Conservation (phyloP, 2,329 filamentous ascomycete genomes). For the Fusarium papillatum region DNA sequence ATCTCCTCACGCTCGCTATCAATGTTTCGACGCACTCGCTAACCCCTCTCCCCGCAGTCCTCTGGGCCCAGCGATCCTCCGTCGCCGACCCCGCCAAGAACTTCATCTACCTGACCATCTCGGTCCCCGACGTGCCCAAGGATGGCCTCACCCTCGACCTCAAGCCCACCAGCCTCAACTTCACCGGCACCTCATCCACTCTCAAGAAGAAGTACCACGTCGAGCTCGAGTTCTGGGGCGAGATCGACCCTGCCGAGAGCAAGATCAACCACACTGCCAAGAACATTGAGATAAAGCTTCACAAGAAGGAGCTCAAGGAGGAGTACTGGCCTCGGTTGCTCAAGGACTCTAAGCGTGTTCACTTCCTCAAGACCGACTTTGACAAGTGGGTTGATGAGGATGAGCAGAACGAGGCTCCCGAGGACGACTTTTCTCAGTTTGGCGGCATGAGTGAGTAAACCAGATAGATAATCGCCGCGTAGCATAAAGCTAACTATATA, state of each 20-base stretch:
- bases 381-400: conserved; percentile 99
- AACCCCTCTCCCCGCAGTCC: conserved; percentile 69
- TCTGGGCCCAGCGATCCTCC: conserved; percentile 98
- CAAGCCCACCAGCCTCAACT: conserved; percentile 81
- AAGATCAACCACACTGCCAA: conserved; percentile 91
- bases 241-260: conserved; percentile 88
- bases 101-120: conserved; percentile 94
- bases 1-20: conserved; percentile 1
- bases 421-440: conserved; percentile 82
- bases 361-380: conserved; percentile 99
- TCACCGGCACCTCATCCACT: conserved; percentile 85
- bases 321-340: conserved; percentile 97
- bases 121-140: conserved; percentile 85
- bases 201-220: conserved; percentile 92
- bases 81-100: conserved; percentile 86
- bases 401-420: conserved; percentile 91
- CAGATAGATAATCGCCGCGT: neutral
- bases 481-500: conserved; percentile 10
- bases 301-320: conserved; percentile 96
- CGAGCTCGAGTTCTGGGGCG: conserved; percentile 88
- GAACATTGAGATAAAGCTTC: conserved; percentile 90
- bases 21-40: conserved; percentile 9
- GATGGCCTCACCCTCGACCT: conserved; percentile 86
- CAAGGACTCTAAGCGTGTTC: conserved; percentile 90
- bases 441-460: conserved; percentile 72